Conservation (phyloP, 257 asterid genomes). For the Fraxinus cuspidata region DNA sequence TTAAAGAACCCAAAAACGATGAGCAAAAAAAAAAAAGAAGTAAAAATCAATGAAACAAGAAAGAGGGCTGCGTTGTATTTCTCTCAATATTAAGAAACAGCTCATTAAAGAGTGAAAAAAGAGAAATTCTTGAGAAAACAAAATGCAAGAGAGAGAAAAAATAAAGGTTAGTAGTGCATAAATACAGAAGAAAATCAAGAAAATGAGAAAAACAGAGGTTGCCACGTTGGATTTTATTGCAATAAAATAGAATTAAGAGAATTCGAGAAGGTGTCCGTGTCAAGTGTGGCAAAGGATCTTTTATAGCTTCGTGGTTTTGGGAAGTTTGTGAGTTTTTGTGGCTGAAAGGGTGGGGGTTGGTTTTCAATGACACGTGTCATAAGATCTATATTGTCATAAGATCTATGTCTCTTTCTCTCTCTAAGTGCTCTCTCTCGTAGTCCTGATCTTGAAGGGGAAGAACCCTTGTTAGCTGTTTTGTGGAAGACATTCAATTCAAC, state of each 20-base stretch:
- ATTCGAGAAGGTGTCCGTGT: constrained; percentile 55
- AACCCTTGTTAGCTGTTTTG: constrained; percentile 30
- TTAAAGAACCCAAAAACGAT: background rate
- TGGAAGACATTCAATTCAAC: constrained; percentile 41
- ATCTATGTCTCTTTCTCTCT: constrained; percentile 7
- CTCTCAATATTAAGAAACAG: background rate
- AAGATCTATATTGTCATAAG: constrained; percentile 35
- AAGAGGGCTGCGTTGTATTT: constrained; percentile 19
- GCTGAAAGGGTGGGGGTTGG: constrained; percentile 59
- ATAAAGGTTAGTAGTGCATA: constrained; percentile 22
- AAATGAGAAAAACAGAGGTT: constrained; percentile 19
- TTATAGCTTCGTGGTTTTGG: constrained; percentile 24
- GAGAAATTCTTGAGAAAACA: background rate
- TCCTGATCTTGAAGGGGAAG: constrained; percentile 20
- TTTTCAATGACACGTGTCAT: constrained; percentile 56
- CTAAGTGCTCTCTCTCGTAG: constrained; percentile 22
- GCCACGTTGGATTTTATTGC: constrained; percentile 47
- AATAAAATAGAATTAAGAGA: constrained; percentile 39
- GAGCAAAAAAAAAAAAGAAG: background rate
- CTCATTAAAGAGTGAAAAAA: constrained; percentile 18
- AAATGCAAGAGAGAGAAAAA: constrained; percentile 20
- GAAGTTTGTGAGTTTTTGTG: constrained; percentile 44
- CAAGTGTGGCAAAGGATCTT: constrained; percentile 29
- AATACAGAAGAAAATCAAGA: constrained; percentile 27
- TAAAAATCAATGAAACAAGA: constrained; percentile 23